These are phyloP conservation scores for Helicostylum pulchrum DNA, from an alignment of 192 early-diverging fungal genomes.

Conservation along the genomic window DNA sequence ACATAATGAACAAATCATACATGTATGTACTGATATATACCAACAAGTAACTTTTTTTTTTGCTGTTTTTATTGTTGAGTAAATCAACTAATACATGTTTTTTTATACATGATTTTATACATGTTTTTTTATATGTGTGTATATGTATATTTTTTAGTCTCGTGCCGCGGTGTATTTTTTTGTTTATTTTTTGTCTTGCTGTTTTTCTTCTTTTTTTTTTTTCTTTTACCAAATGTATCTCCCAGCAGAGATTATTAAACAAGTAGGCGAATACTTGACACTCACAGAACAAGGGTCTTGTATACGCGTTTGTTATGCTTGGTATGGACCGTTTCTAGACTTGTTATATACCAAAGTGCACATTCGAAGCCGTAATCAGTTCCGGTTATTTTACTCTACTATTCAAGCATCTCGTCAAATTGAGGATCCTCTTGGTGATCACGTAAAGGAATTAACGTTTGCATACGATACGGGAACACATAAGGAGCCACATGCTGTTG, in stretches of 20 bases:
- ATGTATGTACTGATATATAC: not conserved
- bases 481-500: not conserved
- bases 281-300: conserved; percentile 1
- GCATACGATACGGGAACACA: not conserved
- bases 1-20: too few species aligned
- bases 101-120: too few species aligned
- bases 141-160: not conserved
- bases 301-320: conserved; percentile 10
- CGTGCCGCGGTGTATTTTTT: not conserved
- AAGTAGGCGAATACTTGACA: conserved; percentile 4
- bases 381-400: not conserved
- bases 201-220: not conserved
- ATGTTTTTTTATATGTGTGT: too few species aligned
- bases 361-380: conserved; percentile 1
- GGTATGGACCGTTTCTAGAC: conserved; percentile 9
- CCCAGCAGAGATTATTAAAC: conserved; percentile 15
- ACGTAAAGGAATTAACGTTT: conserved; percentile 5
- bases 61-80: too few species aligned
- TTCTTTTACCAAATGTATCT: conserved; percentile 8
- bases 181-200: not conserved
- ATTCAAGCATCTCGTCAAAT: not conserved
- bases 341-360: conserved; percentile 2
- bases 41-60: not conserved
- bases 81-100: too few species aligned
- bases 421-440: not conserved